A percentile compares a stretch with the other conserved stretches of the same genome.
phyloP scores from a whole-genome alignment of 306 rosid genomes.

The Gynostemma pentaphyllum region DNA sequence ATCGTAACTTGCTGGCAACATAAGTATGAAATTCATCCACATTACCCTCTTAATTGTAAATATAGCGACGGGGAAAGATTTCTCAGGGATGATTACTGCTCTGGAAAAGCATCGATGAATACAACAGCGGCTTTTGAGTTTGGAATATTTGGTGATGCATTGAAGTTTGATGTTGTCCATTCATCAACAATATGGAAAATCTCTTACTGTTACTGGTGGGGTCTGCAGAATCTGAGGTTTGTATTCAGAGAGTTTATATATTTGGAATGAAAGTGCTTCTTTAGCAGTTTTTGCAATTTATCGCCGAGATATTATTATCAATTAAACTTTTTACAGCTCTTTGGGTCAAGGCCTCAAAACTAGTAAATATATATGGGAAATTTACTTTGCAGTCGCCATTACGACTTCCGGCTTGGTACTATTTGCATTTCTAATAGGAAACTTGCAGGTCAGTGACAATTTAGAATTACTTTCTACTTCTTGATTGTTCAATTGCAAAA shows the following conservation, averaged over 20 bases:
- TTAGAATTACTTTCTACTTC: neutral
- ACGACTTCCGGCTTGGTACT: constrained; percentile 20
- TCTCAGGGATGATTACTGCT: constrained; percentile 1
- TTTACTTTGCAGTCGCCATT: constrained; percentile 13
- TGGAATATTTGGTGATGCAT: constrained; percentile 9
- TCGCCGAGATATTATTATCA: neutral
- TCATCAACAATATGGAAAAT: neutral
- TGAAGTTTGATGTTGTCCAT: neutral
- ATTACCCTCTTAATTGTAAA: neutral
- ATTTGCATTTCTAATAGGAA: constrained; percentile 25
- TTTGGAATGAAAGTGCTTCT: neutral
- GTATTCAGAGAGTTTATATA: neutral
- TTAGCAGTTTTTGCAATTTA: too few relatives aligned
- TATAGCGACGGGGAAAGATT: neutral
- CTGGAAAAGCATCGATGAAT: neutral
- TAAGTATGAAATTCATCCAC: neutral
- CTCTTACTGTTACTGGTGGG: constrained; percentile 7
- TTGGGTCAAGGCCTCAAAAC: constrained; percentile 19
- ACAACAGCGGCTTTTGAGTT: neutral
- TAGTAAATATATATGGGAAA: constrained; percentile 18
- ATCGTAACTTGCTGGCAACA: constrained; percentile 11
- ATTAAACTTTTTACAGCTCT: constrained; percentile 6
- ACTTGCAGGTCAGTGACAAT: constrained; percentile 22
- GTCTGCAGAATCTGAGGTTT: constrained; percentile 11
- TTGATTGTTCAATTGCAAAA: neutral